Base-by-base conservation (phyloP, 2,329 filamentous ascomycete species). In the Aspergillus fumigatiaffinis region DNA sequence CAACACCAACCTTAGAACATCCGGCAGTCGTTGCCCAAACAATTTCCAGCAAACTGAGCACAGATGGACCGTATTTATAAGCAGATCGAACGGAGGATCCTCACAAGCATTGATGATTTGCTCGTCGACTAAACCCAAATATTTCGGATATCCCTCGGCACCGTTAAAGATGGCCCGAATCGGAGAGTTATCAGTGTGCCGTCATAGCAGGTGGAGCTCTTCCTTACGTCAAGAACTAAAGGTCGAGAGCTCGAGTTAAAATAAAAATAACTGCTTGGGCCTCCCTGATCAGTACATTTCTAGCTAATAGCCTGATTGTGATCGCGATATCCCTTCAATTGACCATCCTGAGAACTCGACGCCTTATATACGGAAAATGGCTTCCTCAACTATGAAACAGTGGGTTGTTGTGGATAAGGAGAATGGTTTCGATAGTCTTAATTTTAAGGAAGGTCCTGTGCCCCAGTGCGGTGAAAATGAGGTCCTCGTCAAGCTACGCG, bases 381-480 rank as follows among this genome's bases (percentile, higher is more conserved):
- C 74, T 55, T 74, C 77, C 51, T 68, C 76, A 56, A 79, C 77
- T n/a, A 77, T 75, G 62, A 82, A 81, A 66, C 77, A 81, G 67
- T 87, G 84, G 84, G 79, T 73, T 6, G 71, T 86, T 20, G 66
- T 76, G 54, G 80, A 79, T 61, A 74, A 73, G 61, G 62, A 67
- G 44, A 80, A 78, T 52, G 83, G 79, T 63, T 87, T 90, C 65
- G 84, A 89, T 50, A 78, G 77, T 46, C 78, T 91, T 42, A 73
- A 79, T 65, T 82, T 83, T 64, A 74, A 80, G 58, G 77, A 80
- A 50, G 79, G 74, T 0, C 66, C 80, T 1, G 67, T 90, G 2
- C 85, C 87, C 14, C 74, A 84, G 62, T 68, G 88, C 1, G 88
- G 88, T 50, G 87, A 91, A 54, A 83, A 83, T 60, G 85, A 92